phyloP scores from a whole-genome alignment of 768 basidiomycete genomes.

The Xanthoconium stramineum region DNA sequence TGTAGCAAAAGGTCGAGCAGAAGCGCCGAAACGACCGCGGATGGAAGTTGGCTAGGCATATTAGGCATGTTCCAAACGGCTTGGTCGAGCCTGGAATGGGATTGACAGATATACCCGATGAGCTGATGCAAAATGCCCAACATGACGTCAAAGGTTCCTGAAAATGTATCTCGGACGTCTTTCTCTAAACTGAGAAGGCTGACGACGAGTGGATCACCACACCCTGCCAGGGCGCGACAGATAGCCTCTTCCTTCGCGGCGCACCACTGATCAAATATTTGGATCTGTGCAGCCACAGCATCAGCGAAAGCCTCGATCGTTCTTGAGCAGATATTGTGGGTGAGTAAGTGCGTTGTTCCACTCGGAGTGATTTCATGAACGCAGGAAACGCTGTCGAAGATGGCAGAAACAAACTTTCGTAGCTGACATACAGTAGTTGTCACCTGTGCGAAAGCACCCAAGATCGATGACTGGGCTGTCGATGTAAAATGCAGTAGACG shows the following conservation, averaged over 20 bases:
- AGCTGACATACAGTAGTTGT: constrained; percentile 64
- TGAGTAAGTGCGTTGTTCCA: constrained; percentile 21
- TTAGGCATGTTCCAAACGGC: constrained; percentile 42
- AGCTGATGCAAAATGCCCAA: constrained; percentile 44
- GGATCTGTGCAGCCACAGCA: constrained; percentile 61
- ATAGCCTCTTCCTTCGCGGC: constrained; percentile 65
- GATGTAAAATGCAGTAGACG: constrained; percentile 66
- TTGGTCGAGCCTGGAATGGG: constrained; percentile 23
- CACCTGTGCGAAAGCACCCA: constrained; percentile 52
- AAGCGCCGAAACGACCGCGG: constrained; percentile 52
- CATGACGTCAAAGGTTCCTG: constrained; percentile 55
- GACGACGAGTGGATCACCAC: constrained; percentile 41
- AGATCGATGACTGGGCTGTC: constrained; percentile 61
- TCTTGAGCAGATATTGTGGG: constrained; percentile 36
- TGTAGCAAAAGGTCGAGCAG: constrained; percentile 63
- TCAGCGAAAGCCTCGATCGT: constrained; percentile 84
- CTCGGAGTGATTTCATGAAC: constrained; percentile 21
- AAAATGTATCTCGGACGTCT: constrained; percentile 53
- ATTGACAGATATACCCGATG: constrained; percentile 29
- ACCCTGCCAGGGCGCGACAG: constrained; percentile 53
- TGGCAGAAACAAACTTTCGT: constrained; percentile 53
- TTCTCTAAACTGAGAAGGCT: constrained; percentile 69
- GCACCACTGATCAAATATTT: constrained; percentile 65
- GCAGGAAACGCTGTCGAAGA: constrained; percentile 37
- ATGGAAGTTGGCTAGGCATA: constrained; percentile 39